Conservation (phyloP, 257 asterid species). For the Anisodus tanguticus region DNA sequence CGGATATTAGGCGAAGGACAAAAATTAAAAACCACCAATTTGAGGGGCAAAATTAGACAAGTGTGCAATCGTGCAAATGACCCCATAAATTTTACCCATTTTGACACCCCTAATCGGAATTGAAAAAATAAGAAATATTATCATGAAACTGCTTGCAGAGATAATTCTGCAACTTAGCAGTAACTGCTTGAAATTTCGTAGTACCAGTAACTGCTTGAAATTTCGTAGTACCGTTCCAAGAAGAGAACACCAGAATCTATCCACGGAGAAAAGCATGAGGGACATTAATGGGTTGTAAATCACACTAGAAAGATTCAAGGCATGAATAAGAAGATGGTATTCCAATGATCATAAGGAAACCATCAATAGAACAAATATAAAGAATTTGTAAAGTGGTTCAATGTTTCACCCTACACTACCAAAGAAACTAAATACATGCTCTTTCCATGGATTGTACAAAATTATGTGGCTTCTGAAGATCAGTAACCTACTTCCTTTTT, state of each 20-base stretch:
- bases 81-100: no score
- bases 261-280: background rate
- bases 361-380: conserved; percentile 14
- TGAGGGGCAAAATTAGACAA: no score
- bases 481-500: conserved; percentile 19
- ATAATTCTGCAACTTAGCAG: background rate
- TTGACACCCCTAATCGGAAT: no score
- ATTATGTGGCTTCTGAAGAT: conserved; percentile 17
- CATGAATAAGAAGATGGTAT: background rate
- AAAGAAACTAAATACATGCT: conserved; percentile 9
- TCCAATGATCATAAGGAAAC: background rate
- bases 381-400: conserved; percentile 19
- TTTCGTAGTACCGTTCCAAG: background rate
- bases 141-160: background rate
- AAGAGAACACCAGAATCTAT: background rate
- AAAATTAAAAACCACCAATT: no score
- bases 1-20: no score
- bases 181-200: background rate
- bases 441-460: conserved; percentile 24
- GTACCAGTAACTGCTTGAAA: background rate
- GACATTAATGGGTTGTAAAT: background rate
- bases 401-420: conserved; percentile 21
- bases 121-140: background rate
- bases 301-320: background rate
- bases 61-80: no score